Evolutionary conservation across 2,329 filamentous ascomycete genomes (phyloP).

Genomic region (Penicillium sp.): DNA sequence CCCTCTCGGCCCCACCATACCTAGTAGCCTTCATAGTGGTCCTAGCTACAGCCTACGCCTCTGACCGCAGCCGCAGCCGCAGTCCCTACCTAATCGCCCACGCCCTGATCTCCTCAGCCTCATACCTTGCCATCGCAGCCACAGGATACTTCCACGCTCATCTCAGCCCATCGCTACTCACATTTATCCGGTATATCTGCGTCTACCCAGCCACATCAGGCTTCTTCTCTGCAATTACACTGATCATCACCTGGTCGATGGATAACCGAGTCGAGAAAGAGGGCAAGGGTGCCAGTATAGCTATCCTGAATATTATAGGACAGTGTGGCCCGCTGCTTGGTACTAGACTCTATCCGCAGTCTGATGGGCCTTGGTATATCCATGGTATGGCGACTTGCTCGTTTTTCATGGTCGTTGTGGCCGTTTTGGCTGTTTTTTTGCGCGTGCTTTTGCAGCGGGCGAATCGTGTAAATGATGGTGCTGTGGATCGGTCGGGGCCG

Average conservation of each 20-base stretch:
- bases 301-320: constrained; percentile 73
- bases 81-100: constrained; percentile 63
- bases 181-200: constrained; percentile 59
- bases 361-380: constrained; percentile 58
- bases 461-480: constrained; percentile 39
- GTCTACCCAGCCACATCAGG: constrained; percentile 74
- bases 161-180: constrained; percentile 31
- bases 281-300: constrained; percentile 69
- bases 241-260: constrained; percentile 82
- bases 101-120: constrained; percentile 63
- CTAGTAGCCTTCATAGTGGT: constrained; percentile 68
- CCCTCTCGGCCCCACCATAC: constrained; percentile 75
- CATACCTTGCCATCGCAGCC: constrained; percentile 56
- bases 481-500: constrained; percentile 10
- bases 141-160: constrained; percentile 43
- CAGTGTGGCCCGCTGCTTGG: constrained; percentile 72
- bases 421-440: constrained; percentile 51
- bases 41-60: constrained; percentile 65
- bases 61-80: constrained; percentile 61
- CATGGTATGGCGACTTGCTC: constrained; percentile 60
- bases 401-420: constrained; percentile 58
- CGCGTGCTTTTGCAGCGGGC: constrained; percentile 50
- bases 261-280: constrained; percentile 72
- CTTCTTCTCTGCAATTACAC: constrained; percentile 77
- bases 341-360: constrained; percentile 57